Base-by-base conservation (phyloP, 306 rosid genomes). In the Rosa chinensis region DNA sequence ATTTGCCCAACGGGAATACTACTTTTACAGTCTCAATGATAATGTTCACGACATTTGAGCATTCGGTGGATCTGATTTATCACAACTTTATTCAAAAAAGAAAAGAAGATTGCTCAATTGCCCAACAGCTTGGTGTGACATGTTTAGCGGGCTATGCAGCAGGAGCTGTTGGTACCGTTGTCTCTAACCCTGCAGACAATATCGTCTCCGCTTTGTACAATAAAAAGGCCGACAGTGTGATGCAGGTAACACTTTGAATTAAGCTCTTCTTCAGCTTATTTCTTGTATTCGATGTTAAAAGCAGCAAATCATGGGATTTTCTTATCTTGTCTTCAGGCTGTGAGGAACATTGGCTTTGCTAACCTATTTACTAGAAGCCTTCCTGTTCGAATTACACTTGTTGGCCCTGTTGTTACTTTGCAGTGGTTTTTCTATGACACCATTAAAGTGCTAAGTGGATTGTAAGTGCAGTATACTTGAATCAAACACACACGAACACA, bases 351-450 rank as follows among this genome's bases (percentile, higher is more conserved):
- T 80, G 99, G 99, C 67, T 66, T 94, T 50, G 70, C 77, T 44
- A 89, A 91, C 89, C 85, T 94, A 47, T 89, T 94, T 82, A 91
- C 97, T 13, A 86, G 99, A 86, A 94, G 97, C 70, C 97, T 94
- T 78, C 97, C 97, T 10, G 88, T 94, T 82, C 86, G 99, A 79
- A 80, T 94, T 77, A 25, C 90, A 73, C 83, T 94, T 69, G 93
- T 94, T 64, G 99, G 99, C 63, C 97, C 97, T 70, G 86, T 86
- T 67, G 86, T 94, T 79, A 92, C 99, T 35, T 59, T 91, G 90
- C 97, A 94, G 72, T 94, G 99, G 99, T 92, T 94, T 80, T 91
- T 92, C 85, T 94, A 94, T 73, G 99, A 94, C 90, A 89, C 91
- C 80, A 89, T 92, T 80, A 92, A 94, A 87, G 77, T 92, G 55